phyloP scores from a whole-genome alignment of 225 moss, liverwort and hornwort species.

The Marchantia paleacea region DNA sequence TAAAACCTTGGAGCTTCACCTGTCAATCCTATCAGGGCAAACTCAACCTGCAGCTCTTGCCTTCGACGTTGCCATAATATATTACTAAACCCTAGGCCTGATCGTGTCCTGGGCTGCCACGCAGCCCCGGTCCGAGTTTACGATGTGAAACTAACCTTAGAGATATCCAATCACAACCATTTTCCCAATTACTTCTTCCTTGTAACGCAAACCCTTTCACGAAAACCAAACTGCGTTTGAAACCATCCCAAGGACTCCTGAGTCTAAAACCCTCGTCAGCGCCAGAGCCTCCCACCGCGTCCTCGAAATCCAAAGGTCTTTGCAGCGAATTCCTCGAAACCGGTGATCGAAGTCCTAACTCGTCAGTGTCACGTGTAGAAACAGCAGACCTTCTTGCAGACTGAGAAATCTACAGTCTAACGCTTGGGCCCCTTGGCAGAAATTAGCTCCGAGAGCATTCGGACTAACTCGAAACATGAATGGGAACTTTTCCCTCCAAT shows the following conservation, averaged over 20 bases:
- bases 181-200: background rate
- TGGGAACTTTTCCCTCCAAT: conserved; percentile 11
- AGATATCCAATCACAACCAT: background rate
- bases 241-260: background rate
- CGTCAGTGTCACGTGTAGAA: background rate
- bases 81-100: background rate
- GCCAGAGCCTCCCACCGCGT: background rate
- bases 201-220: too few relatives aligned
- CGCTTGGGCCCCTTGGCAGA: background rate
- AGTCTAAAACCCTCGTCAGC: background rate
- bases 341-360: background rate
- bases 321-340: background rate
- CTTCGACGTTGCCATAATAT: background rate
- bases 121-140: background rate
- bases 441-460: too few relatives aligned
- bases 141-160: background rate
- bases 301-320: background rate
- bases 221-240: background rate
- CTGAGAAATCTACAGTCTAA: background rate
- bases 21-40: background rate
- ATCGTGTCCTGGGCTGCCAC: background rate
- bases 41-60: background rate
- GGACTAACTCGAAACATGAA: background rate
- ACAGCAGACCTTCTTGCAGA: background rate
- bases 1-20: background rate